These are phyloP conservation scores for Mortierella sp. DNA, from an alignment of 371 early-diverging fungal species.

Conservation along the genomic window DNA sequence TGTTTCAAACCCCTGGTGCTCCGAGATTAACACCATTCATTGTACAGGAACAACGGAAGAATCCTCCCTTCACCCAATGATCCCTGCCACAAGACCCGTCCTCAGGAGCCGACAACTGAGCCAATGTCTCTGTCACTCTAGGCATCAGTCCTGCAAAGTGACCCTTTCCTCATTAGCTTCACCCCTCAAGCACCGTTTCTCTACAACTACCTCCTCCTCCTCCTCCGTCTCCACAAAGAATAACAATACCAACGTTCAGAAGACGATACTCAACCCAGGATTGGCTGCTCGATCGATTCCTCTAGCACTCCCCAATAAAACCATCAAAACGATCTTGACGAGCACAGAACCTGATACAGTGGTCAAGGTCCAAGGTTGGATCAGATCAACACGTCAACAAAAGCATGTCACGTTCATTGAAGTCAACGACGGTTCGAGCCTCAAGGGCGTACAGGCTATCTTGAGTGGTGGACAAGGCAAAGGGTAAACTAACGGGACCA, in stretches of 20 bases:
- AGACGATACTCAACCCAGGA: neutral
- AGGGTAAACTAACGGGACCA: too few relatives aligned
- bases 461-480: conserved; percentile 64
- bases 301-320: conserved; percentile 44
- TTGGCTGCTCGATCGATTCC: conserved; percentile 18
- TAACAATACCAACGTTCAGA: neutral
- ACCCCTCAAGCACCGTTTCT: neutral
- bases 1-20: too few relatives aligned
- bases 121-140: too few relatives aligned
- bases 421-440: conserved; percentile 80
- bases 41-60: too few relatives aligned
- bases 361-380: conserved; percentile 82
- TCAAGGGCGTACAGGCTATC: conserved; percentile 80
- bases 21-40: too few relatives aligned
- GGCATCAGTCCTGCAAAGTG: neutral
- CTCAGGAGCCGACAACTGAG: too few relatives aligned
- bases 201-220: conserved; percentile 2
- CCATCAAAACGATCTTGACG: conserved; percentile 35
- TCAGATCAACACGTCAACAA: conserved; percentile 83
- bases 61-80: too few relatives aligned
- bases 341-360: conserved; percentile 22
- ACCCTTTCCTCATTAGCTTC: neutral
- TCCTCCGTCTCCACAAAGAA: neutral
- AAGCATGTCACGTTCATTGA: conserved; percentile 82
- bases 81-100: too few relatives aligned